Evolutionary conservation across 176 grass and related monocot species (phyloP).

Genomic region (Zoysia japonica): DNA sequence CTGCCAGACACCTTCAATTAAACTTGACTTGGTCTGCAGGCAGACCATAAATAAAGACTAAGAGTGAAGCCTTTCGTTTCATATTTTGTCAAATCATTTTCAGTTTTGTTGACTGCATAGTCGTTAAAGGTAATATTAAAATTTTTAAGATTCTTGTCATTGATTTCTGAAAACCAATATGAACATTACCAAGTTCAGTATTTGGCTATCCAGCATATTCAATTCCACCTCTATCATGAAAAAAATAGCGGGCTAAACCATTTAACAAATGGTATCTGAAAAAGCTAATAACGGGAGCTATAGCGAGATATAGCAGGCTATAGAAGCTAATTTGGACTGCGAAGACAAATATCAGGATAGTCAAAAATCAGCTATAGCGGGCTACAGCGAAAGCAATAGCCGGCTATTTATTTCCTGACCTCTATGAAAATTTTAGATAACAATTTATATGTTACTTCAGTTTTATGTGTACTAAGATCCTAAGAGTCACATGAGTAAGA

Average conservation of each 20-base stretch:
- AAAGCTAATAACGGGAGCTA: too few species aligned
- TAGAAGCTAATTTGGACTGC: too few species aligned
- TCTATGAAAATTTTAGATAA: background rate
- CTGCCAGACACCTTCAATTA: constrained; percentile 91
- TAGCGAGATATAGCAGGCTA: too few species aligned
- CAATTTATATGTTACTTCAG: background rate
- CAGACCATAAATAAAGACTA: constrained; percentile 24
- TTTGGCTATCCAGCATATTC: background rate
- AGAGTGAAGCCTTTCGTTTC: background rate
- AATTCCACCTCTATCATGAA: background rate
- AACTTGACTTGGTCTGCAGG: constrained; percentile 71
- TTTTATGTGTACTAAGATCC: background rate
- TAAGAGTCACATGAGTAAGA: background rate
- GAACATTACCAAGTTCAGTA: background rate
- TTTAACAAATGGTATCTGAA: too few species aligned
- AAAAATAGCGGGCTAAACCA: too few species aligned
- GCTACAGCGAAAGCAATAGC: too few species aligned
- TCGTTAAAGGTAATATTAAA: background rate
- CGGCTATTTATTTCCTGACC: too few species aligned
- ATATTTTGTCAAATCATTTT: constrained; percentile 3
- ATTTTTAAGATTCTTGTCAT: background rate
- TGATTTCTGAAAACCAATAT: constrained; percentile 7
- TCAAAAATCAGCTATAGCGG: too few species aligned
- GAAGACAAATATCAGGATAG: too few species aligned
- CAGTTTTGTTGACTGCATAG: background rate